These are phyloP conservation scores for Sonneratia alba DNA, from an alignment of 345 rosid genomes.

Conservation along the genomic window DNA sequence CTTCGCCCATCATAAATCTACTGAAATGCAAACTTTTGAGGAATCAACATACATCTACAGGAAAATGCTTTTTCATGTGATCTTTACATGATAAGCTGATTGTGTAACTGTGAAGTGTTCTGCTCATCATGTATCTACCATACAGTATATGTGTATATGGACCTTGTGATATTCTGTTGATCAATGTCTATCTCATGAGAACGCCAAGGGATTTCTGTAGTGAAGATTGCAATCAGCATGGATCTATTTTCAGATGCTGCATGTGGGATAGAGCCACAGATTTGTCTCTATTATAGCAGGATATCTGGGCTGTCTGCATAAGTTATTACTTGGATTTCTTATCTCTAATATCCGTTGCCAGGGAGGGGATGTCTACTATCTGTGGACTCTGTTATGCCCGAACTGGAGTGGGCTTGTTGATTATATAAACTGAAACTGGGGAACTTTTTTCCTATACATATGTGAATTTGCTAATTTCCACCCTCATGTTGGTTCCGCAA, in stretches of 20 bases:
- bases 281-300: slow-evolving; percentile 1
- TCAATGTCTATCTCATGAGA: neutral
- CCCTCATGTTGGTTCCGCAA: slow-evolving; percentile 38
- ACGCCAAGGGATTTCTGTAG: slow-evolving; percentile 1
- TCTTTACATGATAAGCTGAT: slow-evolving; percentile 1
- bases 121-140: neutral
- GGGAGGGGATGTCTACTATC: slow-evolving; percentile 25
- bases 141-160: neutral
- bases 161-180: neutral
- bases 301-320: neutral
- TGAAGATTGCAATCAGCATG: neutral
- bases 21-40: neutral
- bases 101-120: slow-evolving; percentile 3
- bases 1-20: neutral
- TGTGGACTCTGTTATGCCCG: slow-evolving; percentile 24
- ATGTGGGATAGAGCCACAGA: neutral
- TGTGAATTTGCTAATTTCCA: slow-evolving; percentile 34
- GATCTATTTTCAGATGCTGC: neutral
- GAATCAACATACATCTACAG: neutral
- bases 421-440: slow-evolving; percentile 25
- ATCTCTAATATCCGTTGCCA: slow-evolving; percentile 33
- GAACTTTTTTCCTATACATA: slow-evolving; percentile 28
- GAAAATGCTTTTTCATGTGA: neutral
- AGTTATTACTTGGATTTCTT: slow-evolving; percentile 4
- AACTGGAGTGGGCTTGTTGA: slow-evolving; percentile 24